Conservation (phyloP, 176 grass and related monocot genomes). For the Phoenix dactylifera region DNA sequence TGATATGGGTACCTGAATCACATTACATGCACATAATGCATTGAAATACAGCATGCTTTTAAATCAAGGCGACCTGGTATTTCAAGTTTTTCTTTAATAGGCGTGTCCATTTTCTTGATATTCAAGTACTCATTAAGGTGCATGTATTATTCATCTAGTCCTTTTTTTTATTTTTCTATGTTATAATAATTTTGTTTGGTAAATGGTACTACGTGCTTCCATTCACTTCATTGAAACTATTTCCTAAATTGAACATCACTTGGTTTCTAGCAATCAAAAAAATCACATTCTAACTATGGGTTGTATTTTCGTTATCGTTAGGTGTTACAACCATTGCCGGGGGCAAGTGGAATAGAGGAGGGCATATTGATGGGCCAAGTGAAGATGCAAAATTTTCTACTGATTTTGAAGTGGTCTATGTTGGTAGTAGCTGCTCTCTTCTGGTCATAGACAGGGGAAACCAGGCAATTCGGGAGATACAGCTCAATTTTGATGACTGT, state of each 20-base stretch:
- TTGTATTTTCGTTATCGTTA: constrained; percentile 24
- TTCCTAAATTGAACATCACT: constrained; percentile 30
- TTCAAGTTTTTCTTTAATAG: too few relatives aligned
- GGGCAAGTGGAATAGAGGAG: constrained; percentile 73
- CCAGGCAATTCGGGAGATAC: constrained; percentile 82
- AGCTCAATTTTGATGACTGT: constrained; percentile 82
- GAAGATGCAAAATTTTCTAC: constrained; percentile 90
- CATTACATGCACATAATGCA: too few relatives aligned
- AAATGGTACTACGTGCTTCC: too few relatives aligned
- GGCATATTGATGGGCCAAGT: constrained; percentile 77
- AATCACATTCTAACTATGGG: not conserved
- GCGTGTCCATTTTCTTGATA: too few relatives aligned
- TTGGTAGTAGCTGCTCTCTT: constrained; percentile 90
- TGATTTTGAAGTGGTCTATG: constrained; percentile 92
- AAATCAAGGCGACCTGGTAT: too few relatives aligned
- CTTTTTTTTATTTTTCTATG: too few relatives aligned
- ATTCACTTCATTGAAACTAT: too few relatives aligned
- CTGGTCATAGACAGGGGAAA: constrained; percentile 93
- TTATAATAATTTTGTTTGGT: too few relatives aligned
- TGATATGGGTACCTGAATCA: too few relatives aligned
- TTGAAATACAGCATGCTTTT: too few relatives aligned
- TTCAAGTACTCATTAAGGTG: too few relatives aligned
- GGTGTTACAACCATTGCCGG: constrained; percentile 96
- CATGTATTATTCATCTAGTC: too few relatives aligned
- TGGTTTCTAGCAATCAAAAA: constrained; percentile 4